Conservation (phyloP, 257 asterid genomes). For the Coffea eugenioides region DNA sequence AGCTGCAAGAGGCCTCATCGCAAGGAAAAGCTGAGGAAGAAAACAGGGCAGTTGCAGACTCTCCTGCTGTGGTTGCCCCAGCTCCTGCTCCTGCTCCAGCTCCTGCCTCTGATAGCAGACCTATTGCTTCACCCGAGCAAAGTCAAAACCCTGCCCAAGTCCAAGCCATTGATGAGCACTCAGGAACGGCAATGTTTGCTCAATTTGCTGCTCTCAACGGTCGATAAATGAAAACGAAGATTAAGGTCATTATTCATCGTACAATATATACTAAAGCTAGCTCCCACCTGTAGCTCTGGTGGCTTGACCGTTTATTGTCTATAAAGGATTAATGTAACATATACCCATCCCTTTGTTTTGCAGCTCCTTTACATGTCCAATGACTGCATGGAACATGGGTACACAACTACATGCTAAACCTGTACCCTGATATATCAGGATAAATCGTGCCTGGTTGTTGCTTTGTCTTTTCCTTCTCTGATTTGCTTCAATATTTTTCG, state of each 20-base stretch:
- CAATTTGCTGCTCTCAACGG: constrained; percentile 74
- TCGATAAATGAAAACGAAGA: constrained; percentile 29
- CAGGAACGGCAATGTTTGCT: constrained; percentile 77
- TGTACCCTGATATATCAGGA: neutral
- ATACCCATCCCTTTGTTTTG: neutral
- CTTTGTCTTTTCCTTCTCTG: neutral
- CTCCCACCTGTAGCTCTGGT: neutral
- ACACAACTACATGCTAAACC: neutral
- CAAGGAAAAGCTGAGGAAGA: constrained; percentile 45
- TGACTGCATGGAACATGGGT: neutral
- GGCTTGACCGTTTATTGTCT: neutral
- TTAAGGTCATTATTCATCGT: neutral
- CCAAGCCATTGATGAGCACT: constrained; percentile 57
- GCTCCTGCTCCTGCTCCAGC: constrained; percentile 18
- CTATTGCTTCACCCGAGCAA: constrained; percentile 27
- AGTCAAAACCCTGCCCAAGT: constrained; percentile 34
- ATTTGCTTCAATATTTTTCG: neutral
- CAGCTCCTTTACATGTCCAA: neutral
- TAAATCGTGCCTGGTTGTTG: neutral
- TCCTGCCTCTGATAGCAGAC: constrained; percentile 20
- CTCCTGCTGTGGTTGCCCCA: constrained; percentile 19
- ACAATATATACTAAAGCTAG: constrained; percentile 5
- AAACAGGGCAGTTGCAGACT: constrained; percentile 14
- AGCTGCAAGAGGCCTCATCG: constrained; percentile 65
- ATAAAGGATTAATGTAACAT: neutral